These are phyloP conservation scores for Lentinus tigrinus DNA, from an alignment of 768 basidiomycete species.

Conservation along the genomic window DNA sequence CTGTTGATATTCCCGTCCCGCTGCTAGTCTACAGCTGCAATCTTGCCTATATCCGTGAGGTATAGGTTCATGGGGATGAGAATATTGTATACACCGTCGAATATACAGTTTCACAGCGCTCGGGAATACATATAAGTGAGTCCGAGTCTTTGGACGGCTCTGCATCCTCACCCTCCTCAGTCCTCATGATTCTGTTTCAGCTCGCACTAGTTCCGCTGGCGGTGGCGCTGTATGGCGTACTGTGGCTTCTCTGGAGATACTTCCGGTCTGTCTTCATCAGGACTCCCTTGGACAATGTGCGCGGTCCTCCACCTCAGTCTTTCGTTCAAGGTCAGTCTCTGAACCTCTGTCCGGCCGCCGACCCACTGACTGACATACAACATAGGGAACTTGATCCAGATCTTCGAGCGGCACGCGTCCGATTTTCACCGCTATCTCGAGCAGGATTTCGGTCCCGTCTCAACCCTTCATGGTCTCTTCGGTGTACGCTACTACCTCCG, in stretches of 20 bases:
- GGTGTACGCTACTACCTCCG: constrained; percentile 11
- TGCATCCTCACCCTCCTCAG: too few species aligned
- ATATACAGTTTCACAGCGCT: too few species aligned
- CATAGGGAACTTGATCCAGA: constrained; percentile 22
- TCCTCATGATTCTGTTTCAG: too few species aligned
- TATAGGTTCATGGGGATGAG: too few species aligned
- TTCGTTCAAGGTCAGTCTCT: constrained; percentile 32
- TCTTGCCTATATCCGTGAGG: too few species aligned
- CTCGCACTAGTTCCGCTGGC: too few species aligned
- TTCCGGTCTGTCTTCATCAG: constrained; percentile 2
- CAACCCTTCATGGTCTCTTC: constrained; percentile 17
- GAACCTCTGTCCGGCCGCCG: not conserved
- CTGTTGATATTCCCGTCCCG: too few species aligned
- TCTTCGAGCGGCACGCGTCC: constrained; percentile 16
- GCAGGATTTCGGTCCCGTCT: constrained; percentile 18
- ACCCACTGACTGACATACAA: not conserved
- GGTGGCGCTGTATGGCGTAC: too few species aligned
- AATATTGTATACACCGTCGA: too few species aligned
- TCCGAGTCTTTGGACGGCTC: too few species aligned
- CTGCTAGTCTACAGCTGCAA: too few species aligned
- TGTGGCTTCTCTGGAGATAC: constrained; percentile 16
- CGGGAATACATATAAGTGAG: too few species aligned
- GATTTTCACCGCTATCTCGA: constrained; percentile 18
- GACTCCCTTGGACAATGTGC: constrained; percentile 37
- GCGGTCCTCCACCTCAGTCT: constrained; percentile 37